These are phyloP conservation scores for Nectriaceae sp. DNA, from an alignment of 2,329 filamentous ascomycete species.

Conservation along the genomic window DNA sequence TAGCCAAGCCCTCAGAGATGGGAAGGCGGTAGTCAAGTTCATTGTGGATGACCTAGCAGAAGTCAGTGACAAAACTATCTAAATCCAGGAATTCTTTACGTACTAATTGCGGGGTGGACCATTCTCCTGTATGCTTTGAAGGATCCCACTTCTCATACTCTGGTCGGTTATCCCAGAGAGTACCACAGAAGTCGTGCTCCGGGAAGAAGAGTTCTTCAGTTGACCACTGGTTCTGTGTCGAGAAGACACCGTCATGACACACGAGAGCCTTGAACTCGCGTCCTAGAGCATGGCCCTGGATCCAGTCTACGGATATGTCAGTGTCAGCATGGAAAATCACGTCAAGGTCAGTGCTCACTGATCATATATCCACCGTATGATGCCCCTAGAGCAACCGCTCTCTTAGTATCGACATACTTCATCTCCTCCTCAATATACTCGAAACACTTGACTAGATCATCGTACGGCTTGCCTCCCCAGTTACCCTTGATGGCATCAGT, in stretches of 20 bases:
- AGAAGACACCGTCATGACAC: constrained; percentile 85
- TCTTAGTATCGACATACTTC: constrained; percentile 66
- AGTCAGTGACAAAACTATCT: constrained; percentile 7
- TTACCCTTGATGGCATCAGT: constrained; percentile 75
- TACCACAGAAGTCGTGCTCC: constrained; percentile 66
- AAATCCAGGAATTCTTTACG: constrained; percentile 13
- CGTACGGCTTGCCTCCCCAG: constrained; percentile 85
- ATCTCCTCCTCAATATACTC: constrained; percentile 70
- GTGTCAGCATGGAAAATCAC: constrained; percentile 1
- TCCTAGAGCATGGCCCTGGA: constrained; percentile 82
- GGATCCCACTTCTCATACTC: constrained; percentile 73
- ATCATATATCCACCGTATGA: constrained; percentile 79
- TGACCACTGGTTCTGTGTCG: constrained; percentile 64
- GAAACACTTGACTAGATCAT: constrained; percentile 78
- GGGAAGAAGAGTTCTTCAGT: constrained; percentile 73
- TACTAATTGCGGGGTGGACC: constrained; percentile 85
- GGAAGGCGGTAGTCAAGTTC: constrained; percentile 88
- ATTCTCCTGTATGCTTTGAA: constrained; percentile 63
- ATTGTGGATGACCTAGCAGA: constrained; percentile 68
- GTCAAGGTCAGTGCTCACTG: constrained; percentile 43
- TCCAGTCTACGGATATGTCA: constrained; percentile 65
- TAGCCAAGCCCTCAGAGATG: constrained; percentile 79
- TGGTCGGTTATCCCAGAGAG: constrained; percentile 61
- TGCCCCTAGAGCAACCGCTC: constrained; percentile 73
- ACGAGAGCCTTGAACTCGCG: constrained; percentile 86